Conservation (phyloP, 2,329 filamentous ascomycete genomes). For the Alternaria sp. region DNA sequence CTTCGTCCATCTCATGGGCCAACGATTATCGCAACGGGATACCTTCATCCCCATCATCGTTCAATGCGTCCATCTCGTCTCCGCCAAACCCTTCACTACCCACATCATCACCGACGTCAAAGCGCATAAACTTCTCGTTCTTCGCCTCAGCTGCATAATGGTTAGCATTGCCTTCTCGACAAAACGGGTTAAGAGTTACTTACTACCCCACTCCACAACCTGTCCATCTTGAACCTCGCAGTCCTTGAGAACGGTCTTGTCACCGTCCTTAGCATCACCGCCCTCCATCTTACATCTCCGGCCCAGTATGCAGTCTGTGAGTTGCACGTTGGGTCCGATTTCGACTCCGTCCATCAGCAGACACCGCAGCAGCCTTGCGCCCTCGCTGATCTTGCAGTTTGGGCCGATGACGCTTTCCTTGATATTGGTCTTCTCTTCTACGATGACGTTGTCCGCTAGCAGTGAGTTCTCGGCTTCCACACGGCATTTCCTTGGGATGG, state of each 20-base stretch:
- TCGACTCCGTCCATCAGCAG: conserved; percentile 91
- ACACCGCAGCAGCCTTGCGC: conserved; percentile 86
- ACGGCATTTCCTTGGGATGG: conserved; percentile 79
- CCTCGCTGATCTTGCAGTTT: conserved; percentile 83
- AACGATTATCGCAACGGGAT: not conserved
- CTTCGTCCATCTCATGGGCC: not conserved
- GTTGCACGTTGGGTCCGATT: conserved; percentile 80
- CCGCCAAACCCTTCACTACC: conserved; percentile 41
- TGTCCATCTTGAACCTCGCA: conserved; percentile 91
- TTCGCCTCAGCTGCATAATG: conserved; percentile 57
- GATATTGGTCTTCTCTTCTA: conserved; percentile 89
- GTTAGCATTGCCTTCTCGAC: not conserved
- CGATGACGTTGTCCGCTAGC: conserved; percentile 84
- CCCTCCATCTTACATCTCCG: conserved; percentile 83
- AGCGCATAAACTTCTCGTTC: conserved; percentile 67
- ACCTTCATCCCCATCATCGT: conserved; percentile 13
- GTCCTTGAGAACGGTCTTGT: conserved; percentile 70
- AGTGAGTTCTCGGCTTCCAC: conserved; percentile 83
- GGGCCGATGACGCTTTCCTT: conserved; percentile 90
- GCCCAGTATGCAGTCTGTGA: conserved; percentile 88
- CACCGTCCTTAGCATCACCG: conserved; percentile 59
- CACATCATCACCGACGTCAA: conserved; percentile 49
- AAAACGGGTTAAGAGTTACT: conserved; percentile 18
- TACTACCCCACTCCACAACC: conserved; percentile 77
- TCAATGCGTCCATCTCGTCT: conserved; percentile 15